These are phyloP conservation scores for Fusarium sp. DNA, from an alignment of 2,329 filamentous ascomycete genomes.

Conservation along the genomic window DNA sequence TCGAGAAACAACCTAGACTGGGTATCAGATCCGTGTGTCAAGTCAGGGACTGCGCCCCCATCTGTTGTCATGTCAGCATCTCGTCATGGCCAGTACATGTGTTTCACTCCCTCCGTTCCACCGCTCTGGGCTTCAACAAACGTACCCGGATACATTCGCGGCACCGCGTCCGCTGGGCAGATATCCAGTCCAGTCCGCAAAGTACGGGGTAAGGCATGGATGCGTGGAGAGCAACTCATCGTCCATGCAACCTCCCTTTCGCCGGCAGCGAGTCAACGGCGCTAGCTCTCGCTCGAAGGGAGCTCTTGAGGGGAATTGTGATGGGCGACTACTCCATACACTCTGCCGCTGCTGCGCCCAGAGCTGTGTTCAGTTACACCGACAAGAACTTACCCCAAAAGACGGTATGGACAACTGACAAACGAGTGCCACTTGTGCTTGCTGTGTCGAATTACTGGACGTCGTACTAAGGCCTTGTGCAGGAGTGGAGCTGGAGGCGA, in stretches of 20 bases:
- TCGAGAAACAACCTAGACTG: slow-evolving; percentile 5
- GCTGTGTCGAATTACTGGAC: slow-evolving; percentile 8
- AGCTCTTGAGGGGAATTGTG: slow-evolving; percentile 27
- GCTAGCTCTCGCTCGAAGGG: slow-evolving; percentile 46
- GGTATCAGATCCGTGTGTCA: slow-evolving; percentile 19
- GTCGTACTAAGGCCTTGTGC: neutral
- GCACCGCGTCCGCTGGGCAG: neutral
- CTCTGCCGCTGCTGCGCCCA: neutral
- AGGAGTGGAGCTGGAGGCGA: slow-evolving; percentile 21
- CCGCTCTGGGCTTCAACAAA: slow-evolving; percentile 13
- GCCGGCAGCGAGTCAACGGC: slow-evolving; percentile 39
- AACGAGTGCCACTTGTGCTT: slow-evolving; percentile 6
- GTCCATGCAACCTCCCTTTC: slow-evolving; percentile 44
- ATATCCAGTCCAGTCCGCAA: slow-evolving; percentile 2
- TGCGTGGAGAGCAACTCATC: slow-evolving; percentile 25
- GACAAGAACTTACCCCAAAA: slow-evolving; percentile 23
- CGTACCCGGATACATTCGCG: neutral
- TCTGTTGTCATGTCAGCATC: slow-evolving; percentile 17
- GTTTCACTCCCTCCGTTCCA: slow-evolving; percentile 28
- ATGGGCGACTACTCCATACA: slow-evolving; percentile 3
- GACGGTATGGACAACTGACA: slow-evolving; percentile 16
- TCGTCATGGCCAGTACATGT: neutral
- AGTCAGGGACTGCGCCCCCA: slow-evolving; percentile 3
- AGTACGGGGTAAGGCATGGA: slow-evolving; percentile 19
- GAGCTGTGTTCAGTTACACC: neutral